A percentile compares a stretch with the other conserved stretches of the same genome.
Conservation (phyloP, 495 filamentous ascomycete genomes). For the Penicillium silybi region DNA sequence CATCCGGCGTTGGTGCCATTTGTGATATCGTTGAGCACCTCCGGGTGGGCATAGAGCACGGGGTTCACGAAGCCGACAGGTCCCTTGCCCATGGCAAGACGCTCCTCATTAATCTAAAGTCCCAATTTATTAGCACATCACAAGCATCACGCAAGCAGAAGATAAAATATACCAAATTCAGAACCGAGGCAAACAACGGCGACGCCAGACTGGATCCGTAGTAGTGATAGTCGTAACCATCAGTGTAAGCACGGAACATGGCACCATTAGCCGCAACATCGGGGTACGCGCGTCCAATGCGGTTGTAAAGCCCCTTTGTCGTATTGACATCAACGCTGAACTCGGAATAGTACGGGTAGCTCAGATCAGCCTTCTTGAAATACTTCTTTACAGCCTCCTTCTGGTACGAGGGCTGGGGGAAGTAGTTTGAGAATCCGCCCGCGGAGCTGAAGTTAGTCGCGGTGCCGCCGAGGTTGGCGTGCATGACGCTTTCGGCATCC, state of each 20-base stretch:
- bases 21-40: conserved; percentile 47
- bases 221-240: conserved; percentile 34
- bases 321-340: conserved; percentile 33
- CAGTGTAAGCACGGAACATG: conserved; percentile 44
- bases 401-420: conserved; percentile 57
- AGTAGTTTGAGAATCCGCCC: conserved; percentile 69
- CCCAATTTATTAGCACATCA: neutral
- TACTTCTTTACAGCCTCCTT: conserved; percentile 45
- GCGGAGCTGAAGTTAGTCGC: conserved; percentile 49
- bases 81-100: conserved; percentile 41
- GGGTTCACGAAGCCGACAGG: conserved; percentile 53
- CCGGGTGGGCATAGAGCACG: conserved; percentile 43
- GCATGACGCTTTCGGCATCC: conserved; percentile 40
- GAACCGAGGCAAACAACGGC: conserved; percentile 52
- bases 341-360: conserved; percentile 37
- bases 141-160: neutral
- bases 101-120: conserved; percentile 43
- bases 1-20: conserved; percentile 47
- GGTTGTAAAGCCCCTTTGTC: conserved; percentile 52
- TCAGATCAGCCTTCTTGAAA: conserved; percentile 44
- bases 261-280: conserved; percentile 63
- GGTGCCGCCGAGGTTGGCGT: conserved; percentile 25
- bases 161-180: conserved; percentile 35
- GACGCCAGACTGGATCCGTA: conserved; percentile 55
- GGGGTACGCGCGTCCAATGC: conserved; percentile 58